A percentile compares a stretch with the other conserved stretches of the same genome.
Evolutionary conservation across 108 stramenopile genomes (phyloP).

Genomic region (Poteriospumella lacustris): DNA sequence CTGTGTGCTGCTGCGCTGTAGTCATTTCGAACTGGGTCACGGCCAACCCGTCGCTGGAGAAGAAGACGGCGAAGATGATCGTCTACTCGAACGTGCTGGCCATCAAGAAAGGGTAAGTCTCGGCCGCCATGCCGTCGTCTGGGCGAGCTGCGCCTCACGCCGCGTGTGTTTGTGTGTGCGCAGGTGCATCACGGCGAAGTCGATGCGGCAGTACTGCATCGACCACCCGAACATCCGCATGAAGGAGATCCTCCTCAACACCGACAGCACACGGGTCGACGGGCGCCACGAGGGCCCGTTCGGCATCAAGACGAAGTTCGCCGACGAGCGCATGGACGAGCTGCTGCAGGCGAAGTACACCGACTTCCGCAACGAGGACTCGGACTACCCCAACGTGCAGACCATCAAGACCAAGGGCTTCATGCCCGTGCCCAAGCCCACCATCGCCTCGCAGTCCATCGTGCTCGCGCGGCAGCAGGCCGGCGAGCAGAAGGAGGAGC

Average conservation of each 20-base stretch:
- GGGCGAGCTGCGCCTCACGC: no score
- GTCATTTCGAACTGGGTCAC: conserved; percentile 26
- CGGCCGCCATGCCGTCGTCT: not conserved
- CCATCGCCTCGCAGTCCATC: conserved; percentile 8
- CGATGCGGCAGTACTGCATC: not conserved
- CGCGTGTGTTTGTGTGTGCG: not conserved
- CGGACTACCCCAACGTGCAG: conserved; percentile 11
- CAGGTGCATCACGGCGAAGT: conserved; percentile 6
- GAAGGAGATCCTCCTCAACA: not conserved
- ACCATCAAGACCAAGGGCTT: not conserved
- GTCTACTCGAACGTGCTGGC: conserved; percentile 22
- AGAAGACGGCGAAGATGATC: not conserved
- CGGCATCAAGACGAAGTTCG: conserved; percentile 17
- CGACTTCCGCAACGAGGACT: conserved; percentile 16
- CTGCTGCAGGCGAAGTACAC: conserved; percentile 24
- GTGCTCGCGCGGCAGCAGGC: not conserved
- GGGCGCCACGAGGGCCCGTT: conserved; percentile 14
- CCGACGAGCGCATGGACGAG: conserved; percentile 21
- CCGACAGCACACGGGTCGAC: not conserved
- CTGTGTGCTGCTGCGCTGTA: not conserved
- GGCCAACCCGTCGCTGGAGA: conserved; percentile 9
- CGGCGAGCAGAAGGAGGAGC: not conserved
- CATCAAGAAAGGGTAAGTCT: conserved; percentile 14
- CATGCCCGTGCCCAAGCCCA: not conserved
- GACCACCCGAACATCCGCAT: conserved; percentile 20